Evolutionary conservation across 495 filamentous ascomycete genomes (phyloP), one percentile per base, ranked within the genome.

Genomic region (Xylaria telfairii): DNA sequence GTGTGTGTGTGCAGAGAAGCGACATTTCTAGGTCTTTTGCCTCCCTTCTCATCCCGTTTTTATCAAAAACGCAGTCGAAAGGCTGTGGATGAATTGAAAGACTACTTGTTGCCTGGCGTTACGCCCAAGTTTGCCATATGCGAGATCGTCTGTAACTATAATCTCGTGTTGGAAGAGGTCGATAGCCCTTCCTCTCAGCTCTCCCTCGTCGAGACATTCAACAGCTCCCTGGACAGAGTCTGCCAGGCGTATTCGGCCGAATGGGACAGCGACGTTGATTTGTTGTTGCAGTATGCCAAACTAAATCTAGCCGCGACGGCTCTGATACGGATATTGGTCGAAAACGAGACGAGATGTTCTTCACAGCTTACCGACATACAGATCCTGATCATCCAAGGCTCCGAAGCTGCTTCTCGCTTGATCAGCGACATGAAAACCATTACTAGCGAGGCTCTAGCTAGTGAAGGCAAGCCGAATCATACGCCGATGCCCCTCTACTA

Each of bases 21-120:
- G 28, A 66, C 64, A 41, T 66, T 66, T 21, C n/a, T 66, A 1
- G 64, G 64, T 47, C 30, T 66, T 41, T n/a, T 66, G 6, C 64
- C 64, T 15, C 64, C 64, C 21, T 47, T 66, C 30, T 53, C 46
- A 19, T 53, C 46, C n/a, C 64, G 64, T 3, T 46, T 49, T 46
- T 32, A 66, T 54, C 21, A 39, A 19, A 53, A 54, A 28, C 64
- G 32, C n/a, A 66, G 64, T 30, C 64, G 64, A 30, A 66, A 21
- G 34, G 64, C 47, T 7, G 32, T 54, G n/a, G 34, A 39, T 28
- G 64, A 39, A 19, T 7, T 66, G 34, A 39, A 66, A 19, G 47
- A 42, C 4, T 47, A 41, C 64, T 15, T 66, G 12, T 17, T 39
- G 2, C 46, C 64, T 10, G 34, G 46, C n/a, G 10, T 34, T n/a